Conservation (phyloP, 176 grass and related monocot species). For the Zea luxurians region DNA sequence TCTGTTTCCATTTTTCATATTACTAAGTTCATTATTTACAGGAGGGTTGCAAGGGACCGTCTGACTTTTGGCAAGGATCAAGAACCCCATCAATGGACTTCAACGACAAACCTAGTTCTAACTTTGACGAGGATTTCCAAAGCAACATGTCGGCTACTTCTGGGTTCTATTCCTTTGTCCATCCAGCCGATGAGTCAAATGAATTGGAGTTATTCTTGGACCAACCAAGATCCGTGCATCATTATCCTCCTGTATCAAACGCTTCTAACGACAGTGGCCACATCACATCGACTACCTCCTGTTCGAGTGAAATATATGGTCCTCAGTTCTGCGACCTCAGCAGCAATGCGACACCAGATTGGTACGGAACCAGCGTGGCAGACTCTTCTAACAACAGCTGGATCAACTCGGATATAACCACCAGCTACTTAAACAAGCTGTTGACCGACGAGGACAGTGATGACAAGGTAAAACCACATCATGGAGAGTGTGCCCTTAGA, state of each 20-base stretch:
- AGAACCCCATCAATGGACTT: conserved; percentile 12
- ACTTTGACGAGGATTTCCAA: background rate
- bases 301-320: background rate
- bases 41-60: background rate
- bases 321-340: background rate
- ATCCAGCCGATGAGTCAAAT: background rate
- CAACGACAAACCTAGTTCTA: background rate
- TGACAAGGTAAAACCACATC: conserved; percentile 33
- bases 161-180: background rate
- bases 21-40: conserved; percentile 14
- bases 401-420: conserved; percentile 53
- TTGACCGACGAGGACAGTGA: conserved; percentile 58
- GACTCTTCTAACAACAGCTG: conserved; percentile 4
- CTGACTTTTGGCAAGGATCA: background rate
- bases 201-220: conserved; percentile 22
- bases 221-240: conserved; percentile 24
- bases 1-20: background rate
- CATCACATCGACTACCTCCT: background rate
- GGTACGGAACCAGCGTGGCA: background rate
- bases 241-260: background rate
- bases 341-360: background rate
- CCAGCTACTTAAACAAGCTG: conserved; percentile 46
- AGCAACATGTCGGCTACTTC: background rate
- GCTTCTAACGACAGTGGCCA: background rate
- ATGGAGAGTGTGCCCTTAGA: conserved; percentile 44